Base-by-base conservation (phyloP, 1,139 yeast genomes). In the Geotrichum fermentans region DNA sequence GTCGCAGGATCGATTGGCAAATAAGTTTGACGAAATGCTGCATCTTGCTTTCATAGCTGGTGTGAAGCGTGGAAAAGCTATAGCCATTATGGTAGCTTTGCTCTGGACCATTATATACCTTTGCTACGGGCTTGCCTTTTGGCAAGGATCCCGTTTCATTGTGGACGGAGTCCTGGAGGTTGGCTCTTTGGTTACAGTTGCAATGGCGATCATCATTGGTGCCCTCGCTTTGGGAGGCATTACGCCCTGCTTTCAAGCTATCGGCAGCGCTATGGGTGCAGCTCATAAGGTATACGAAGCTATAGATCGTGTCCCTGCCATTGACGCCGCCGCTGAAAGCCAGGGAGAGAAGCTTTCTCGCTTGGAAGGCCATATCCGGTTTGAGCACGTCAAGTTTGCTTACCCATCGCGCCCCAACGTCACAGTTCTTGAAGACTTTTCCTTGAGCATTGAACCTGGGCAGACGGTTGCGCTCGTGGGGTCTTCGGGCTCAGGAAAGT, bases 401-500 rank as follows among this genome's bases (percentile, higher is more conserved):
- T 90, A 90, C 64, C 96, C 97, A 13, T 82, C 95, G 0, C 77
- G 97, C 53, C 86, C 86, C n/a, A 78, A 81, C 51, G 87, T 84
- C 48, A 65, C 69, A 40, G 81, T 90, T 14, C 81, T 90, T 62
- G 67, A 80, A 20, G 77, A 78, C n/a, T 74, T 89, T 59, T 70
- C 76, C 36, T 75, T 89, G 47, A 72, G 67, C 10, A 75, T 89
- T 30, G 66, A 73, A 11, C 78, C 85, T 3, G 89, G 92, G 14
- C 82, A 88, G 49, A 86, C 88, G 51, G 81, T 92, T 6, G 92
- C 96, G 61, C 75, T 89, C 48, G 96, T 88, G 14, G 97, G 97
- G 0, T 87, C 92, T n/a, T 85, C 95, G 16, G 97, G 97, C 0
- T 82, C 94, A 51, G 97, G 97, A 17, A 89, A 89, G 62, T 84